Conservation (phyloP, 148 eudicot genomes). For the Chenopodium album region DNA sequence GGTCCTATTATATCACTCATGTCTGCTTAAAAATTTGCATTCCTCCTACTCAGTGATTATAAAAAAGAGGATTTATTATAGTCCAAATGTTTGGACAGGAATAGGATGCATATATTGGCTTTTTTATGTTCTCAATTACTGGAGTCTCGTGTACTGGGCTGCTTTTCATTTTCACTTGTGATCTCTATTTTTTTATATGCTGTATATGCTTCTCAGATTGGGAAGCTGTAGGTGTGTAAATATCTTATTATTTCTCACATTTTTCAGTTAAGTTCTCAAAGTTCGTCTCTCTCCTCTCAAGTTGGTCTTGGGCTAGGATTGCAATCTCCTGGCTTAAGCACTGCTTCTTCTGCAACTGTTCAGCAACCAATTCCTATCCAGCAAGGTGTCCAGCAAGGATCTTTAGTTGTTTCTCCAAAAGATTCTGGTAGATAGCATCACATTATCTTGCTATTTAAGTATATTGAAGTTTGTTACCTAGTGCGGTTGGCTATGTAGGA, state of each 20-base stretch:
- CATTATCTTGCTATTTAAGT: background rate
- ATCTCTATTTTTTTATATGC: background rate
- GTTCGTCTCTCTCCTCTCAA: slow-evolving; percentile 62
- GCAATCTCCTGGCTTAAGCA: slow-evolving; percentile 57
- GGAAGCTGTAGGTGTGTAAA: background rate
- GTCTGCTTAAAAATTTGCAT: too few relatives aligned
- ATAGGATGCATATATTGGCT: background rate
- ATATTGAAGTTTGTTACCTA: background rate
- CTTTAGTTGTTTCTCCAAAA: slow-evolving; percentile 47
- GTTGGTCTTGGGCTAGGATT: slow-evolving; percentile 71
- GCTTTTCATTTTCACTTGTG: background rate
- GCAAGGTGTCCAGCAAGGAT: slow-evolving; percentile 58
- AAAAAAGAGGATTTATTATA: too few relatives aligned
- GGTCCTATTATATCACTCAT: too few relatives aligned
- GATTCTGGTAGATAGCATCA: slow-evolving; percentile 59
- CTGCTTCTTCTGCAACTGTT: slow-evolving; percentile 49
- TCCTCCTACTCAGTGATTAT: too few relatives aligned
- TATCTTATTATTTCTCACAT: background rate
- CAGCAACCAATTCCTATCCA: slow-evolving; percentile 63
- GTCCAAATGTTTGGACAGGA: background rate
- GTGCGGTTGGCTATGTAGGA: background rate
- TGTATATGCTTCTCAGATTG: background rate
- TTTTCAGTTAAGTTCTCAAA: slow-evolving; percentile 83
- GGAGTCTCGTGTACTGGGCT: background rate
- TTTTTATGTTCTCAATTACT: background rate